Evolutionary conservation across 352 stramenopile species (phyloP).

Genomic region (Globisporangium nodosum): DNA sequence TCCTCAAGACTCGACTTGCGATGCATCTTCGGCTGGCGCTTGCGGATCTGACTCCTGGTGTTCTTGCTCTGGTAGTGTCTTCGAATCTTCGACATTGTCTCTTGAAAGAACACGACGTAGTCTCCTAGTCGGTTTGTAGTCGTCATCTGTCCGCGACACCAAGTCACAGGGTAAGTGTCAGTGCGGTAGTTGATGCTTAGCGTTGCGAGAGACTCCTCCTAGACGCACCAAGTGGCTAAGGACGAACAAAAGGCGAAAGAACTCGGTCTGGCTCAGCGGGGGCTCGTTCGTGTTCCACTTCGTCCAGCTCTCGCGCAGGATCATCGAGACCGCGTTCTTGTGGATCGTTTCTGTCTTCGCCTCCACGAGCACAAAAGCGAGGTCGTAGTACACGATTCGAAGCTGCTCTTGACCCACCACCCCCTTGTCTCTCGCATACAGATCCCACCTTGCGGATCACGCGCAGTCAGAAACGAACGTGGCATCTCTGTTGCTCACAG

Average conservation of each 20-base stretch:
- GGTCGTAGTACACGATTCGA: slow-evolving; percentile 58
- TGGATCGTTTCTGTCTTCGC: slow-evolving; percentile 72
- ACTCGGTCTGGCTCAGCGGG: slow-evolving; percentile 48
- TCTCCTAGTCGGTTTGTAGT: slow-evolving; percentile 54
- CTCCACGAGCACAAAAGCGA: slow-evolving; percentile 66
- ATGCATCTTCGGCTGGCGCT: slow-evolving; percentile 19
- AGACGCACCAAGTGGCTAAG: slow-evolving; percentile 61
- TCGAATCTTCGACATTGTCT: slow-evolving; percentile 55
- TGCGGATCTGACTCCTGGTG: slow-evolving; percentile 12
- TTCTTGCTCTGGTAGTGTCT: slow-evolving; percentile 42
- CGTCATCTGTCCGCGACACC: slow-evolving; percentile 43
- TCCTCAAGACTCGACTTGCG: slow-evolving; percentile 32
- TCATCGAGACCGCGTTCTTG: slow-evolving; percentile 78
- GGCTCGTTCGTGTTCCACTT: slow-evolving; percentile 61
- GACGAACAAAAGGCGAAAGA: slow-evolving; percentile 64
- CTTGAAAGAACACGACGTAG: slow-evolving; percentile 73
- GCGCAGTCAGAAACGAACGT: background rate
- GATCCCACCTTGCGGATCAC: slow-evolving; percentile 26
- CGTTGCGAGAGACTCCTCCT: background rate
- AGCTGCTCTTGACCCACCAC: slow-evolving; percentile 61
- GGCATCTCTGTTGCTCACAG: background rate
- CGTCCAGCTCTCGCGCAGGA: slow-evolving; percentile 57
- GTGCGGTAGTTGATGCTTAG: background rate
- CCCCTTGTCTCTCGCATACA: slow-evolving; percentile 38
- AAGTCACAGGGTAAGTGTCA: background rate